These are phyloP conservation scores for Coemansia sp. DNA, from an alignment of 192 early-diverging fungal species.

Conservation along the genomic window DNA sequence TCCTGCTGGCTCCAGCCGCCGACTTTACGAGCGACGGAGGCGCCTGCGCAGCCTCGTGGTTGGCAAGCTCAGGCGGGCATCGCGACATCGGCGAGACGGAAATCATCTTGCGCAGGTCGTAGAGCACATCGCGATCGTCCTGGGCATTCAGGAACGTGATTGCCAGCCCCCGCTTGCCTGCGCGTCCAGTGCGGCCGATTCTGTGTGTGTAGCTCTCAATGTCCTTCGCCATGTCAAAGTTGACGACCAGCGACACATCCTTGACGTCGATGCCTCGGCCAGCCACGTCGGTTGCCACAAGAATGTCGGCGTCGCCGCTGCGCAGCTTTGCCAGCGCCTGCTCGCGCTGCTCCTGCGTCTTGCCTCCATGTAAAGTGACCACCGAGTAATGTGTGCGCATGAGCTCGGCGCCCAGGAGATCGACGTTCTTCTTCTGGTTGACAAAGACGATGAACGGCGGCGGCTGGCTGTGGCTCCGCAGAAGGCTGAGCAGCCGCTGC, in stretches of 20 bases:
- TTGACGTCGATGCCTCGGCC: conserved; percentile 99
- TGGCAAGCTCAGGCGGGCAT: conserved; percentile 81
- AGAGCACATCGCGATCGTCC: conserved; percentile 85
- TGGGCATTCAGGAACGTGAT: conserved; percentile 79
- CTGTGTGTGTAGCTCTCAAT: conserved; percentile 99
- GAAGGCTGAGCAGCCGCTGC: conserved; percentile 73
- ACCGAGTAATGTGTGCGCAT: conserved; percentile 42
- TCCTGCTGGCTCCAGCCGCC: conserved; percentile 6
- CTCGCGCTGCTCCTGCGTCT: conserved; percentile 97
- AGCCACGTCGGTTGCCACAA: conserved; percentile 98
- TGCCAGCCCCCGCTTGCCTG: conserved; percentile 87
- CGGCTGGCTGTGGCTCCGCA: conserved; percentile 59
- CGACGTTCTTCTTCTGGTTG: conserved; percentile 93
- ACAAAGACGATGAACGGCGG: conserved; percentile 97
- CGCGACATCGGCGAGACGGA: conserved; percentile 73
- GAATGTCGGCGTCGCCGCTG: conserved; percentile 74
- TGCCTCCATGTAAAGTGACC: conserved; percentile 90
- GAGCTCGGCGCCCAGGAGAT: conserved; percentile 77
- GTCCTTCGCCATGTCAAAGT: conserved; percentile 97
- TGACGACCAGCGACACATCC: conserved; percentile 93
- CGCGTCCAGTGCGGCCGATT: conserved; percentile 97
- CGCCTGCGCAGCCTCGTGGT: conserved; percentile 81
- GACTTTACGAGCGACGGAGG: conserved; percentile 53
- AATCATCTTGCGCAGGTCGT: conserved; percentile 70
- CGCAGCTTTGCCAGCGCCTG: conserved; percentile 77